Conservation (phyloP, 768 basidiomycete species). For the Rhizopogon salebrosus region DNA sequence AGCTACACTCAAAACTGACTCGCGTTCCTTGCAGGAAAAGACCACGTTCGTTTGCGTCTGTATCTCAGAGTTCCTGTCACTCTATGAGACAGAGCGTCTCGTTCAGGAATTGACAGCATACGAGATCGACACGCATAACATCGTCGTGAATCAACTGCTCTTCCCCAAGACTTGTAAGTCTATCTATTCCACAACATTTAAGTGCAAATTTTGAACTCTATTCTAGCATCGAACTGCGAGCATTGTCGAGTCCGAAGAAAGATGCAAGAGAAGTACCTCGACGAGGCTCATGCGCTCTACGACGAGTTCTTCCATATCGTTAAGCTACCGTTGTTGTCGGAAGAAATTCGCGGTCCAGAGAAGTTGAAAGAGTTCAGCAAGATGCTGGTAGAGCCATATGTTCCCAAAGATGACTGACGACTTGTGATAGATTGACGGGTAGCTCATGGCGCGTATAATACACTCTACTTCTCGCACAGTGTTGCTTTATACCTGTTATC, state of each 20-base stretch:
- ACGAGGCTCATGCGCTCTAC: constrained; percentile 94
- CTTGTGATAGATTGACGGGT: neutral
- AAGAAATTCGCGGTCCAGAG: constrained; percentile 94
- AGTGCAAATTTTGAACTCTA: neutral
- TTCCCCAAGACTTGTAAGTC: constrained; percentile 85
- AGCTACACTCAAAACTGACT: neutral
- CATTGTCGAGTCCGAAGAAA: constrained; percentile 91
- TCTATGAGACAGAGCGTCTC: constrained; percentile 97
- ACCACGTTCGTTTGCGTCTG: constrained; percentile 98
- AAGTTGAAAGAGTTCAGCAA: constrained; percentile 90
- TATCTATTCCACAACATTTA: neutral
- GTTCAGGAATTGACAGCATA: constrained; percentile 93
- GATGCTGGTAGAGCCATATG: constrained; percentile 83
- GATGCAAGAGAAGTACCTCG: constrained; percentile 98
- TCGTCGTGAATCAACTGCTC: constrained; percentile 95
- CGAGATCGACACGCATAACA: constrained; percentile 97
- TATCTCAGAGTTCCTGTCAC: constrained; percentile 96
- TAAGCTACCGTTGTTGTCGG: constrained; percentile 87
- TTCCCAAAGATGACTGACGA: constrained; percentile 33
- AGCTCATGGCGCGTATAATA: neutral
- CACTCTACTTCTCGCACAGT: neutral
- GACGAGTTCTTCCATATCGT: constrained; percentile 98
- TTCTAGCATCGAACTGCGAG: constrained; percentile 83
- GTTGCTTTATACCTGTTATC: neutral
- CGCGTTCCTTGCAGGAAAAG: constrained; percentile 62